Conservation (phyloP, 768 basidiomycete genomes). For the Punctularia strigosozonata region DNA sequence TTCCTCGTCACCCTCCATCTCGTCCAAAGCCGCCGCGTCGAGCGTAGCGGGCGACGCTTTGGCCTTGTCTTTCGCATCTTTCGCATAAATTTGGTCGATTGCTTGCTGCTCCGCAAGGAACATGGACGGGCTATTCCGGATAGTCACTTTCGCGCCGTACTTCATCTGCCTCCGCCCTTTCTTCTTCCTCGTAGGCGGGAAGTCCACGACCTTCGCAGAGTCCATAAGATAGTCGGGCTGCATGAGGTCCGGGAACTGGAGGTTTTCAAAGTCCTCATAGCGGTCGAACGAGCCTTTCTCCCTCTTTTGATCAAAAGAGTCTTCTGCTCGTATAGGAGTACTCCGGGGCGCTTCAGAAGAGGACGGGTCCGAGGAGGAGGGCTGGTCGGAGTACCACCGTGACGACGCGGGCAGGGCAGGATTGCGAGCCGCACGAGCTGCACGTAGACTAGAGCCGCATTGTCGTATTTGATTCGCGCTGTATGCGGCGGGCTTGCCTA, state of each 20-base stretch:
- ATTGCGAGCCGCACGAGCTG: too few species aligned
- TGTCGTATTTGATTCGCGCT: too few species aligned
- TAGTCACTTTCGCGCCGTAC: constrained; percentile 47
- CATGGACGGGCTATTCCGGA: constrained; percentile 65
- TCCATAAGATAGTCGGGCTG: constrained; percentile 49
- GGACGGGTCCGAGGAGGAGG: too few species aligned
- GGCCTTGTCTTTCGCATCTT: constrained; percentile 15
- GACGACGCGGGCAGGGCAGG: too few species aligned
- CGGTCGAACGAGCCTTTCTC: not conserved
- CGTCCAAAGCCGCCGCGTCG: too few species aligned
- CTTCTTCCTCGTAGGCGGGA: constrained; percentile 38
- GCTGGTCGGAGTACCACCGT: too few species aligned
- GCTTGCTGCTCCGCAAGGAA: constrained; percentile 29
- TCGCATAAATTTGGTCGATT: constrained; percentile 16
- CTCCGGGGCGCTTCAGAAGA: too few species aligned
- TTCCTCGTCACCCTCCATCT: constrained; percentile 1
- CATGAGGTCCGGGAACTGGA: constrained; percentile 48
- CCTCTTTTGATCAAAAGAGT: too few species aligned
- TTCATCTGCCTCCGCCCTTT: too few species aligned
- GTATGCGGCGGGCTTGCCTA: too few species aligned
- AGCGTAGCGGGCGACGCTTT: not conserved
- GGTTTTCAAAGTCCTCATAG: constrained; percentile 1
- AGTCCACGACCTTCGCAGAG: constrained; percentile 38
- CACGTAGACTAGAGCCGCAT: too few species aligned
- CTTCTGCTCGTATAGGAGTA: too few species aligned